Base-by-base conservation (phyloP, 257 asterid species). In the Plectranthus barbatus region DNA sequence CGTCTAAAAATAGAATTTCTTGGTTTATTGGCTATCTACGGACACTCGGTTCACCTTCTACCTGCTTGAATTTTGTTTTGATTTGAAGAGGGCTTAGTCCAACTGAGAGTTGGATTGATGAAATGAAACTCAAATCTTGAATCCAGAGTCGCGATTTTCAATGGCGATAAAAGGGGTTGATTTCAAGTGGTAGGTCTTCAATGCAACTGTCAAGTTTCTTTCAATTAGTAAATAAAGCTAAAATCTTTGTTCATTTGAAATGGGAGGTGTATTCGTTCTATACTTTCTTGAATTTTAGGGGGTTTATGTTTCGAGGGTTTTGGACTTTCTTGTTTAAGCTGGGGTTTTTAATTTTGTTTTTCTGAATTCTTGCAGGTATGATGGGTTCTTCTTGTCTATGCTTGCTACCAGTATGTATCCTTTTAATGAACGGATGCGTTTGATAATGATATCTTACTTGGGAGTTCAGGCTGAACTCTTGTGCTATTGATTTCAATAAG, bases 371-470 rank as follows among this genome's bases (percentile, higher is more conserved):
- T 79, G 82, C 80, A 92, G 97, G 99, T 92, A 89, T 56, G 97
- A 92, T 89, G 99, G 99, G 66, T 92, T 92, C 79, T 92, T 92
- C 92, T 72, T 92, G 80, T 86, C 96, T 64, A 92, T 92, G 99
- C 84, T 92, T 18, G 97, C 96, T 13, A 92, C 93, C n/a, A 92
- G 97, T 55, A 72, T 82, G 99, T 89, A 92, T 92, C 98, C 98
- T 91, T 76, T 62, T 53, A 37, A 26, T 39, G 55, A 51, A 36
- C 51, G 45, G 51, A n/a, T n/a, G n/a, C n/a, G n/a, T n/a, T n/a
- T n/a, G n/a, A n/a, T 15, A 11, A 4, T 11, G 49, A 53, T 54
- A 10, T 51, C 7, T 33, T 45, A 13, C 40, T 40, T 31, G 34
- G 46, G 62, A 51, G 69, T 52, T 34, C 11, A 47, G 6, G 29